Base-by-base conservation (phyloP, 1,284 basidiomycete species). In the Ceratobasidium sp. region DNA sequence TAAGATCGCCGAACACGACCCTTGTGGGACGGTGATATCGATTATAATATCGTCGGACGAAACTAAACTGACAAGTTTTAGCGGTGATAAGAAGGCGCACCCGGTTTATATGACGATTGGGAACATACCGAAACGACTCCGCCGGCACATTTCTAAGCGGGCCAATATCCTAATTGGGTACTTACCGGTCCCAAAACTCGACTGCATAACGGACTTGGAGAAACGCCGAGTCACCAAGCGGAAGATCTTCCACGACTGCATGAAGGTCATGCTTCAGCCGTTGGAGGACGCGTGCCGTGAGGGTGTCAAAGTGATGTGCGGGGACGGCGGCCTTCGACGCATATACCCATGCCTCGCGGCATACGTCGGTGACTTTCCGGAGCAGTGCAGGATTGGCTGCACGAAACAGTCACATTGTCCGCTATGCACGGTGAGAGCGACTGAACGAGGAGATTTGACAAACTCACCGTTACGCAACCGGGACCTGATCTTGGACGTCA, bases 31-130 rank as follows among this genome's bases (percentile, higher is more conserved):
- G 0, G 44, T 80, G 13, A 40, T 64, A 4, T 23, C 77, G 0
- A 17, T 77, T 12, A 77, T 79, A 2, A 23, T 79, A 13, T 62
- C 79, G 6, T 78, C 78, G 5, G 79, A 80, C 50, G 68, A 78
- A 44, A 80, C 79, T 15, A 28, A 67, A 23, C 65, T 80, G 5
- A 77, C 78, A 0, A 62, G 33, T 10, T 71, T 79, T 33, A 61
- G 62, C 33, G 73, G 80, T 3, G 64, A 78, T 17, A 80, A 78
- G n/a, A 62, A 59, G 40, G 78, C 78, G 1, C 77, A 79, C 52
- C 77, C 79, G 1, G 77, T 80, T 3, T 80, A 80, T 46, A 13
- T 81, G 0, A 73, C 79, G 1, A 61, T 80, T 17, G 77, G 78
- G 9, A 81, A 81, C 54, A 66, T 80, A 7, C 26, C 65, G 12